phyloP scores from a whole-genome alignment of 768 basidiomycete species.

The Collybia nuda region DNA sequence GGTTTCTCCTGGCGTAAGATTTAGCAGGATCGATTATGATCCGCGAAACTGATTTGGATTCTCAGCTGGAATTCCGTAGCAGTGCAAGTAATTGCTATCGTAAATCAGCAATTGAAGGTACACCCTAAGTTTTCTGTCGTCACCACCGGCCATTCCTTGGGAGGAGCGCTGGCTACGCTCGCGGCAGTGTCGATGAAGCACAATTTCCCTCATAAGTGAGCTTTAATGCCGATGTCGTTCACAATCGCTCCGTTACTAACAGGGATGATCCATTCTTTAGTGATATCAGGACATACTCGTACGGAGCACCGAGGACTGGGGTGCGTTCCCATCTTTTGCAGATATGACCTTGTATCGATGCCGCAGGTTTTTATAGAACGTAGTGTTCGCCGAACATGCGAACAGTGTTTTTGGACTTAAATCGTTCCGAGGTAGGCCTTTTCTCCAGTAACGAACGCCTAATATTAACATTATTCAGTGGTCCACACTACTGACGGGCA shows the following conservation, averaged over 20 bases:
- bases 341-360: neutral
- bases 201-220: conserved; percentile 36
- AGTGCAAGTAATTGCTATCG: conserved; percentile 32
- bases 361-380: conserved; percentile 31
- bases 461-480: conserved; percentile 25
- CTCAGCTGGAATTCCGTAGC: conserved; percentile 51
- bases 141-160: conserved; percentile 54
- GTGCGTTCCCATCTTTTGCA: conserved; percentile 23
- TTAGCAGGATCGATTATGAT: too few relatives aligned
- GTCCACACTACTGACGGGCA: conserved; percentile 54
- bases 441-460: neutral
- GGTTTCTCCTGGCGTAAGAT: conserved; percentile 49
- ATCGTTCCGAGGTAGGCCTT: conserved; percentile 40
- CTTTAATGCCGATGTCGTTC: conserved; percentile 4
- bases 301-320: conserved; percentile 49
- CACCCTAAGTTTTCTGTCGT: conserved; percentile 40
- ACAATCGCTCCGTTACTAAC: too few relatives aligned
- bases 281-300: conserved; percentile 43
- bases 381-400: conserved; percentile 42
- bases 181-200: conserved; percentile 44
- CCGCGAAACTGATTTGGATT: neutral
- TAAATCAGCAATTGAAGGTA: conserved; percentile 31
- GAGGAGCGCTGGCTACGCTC: conserved; percentile 50
- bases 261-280: conserved; percentile 14
- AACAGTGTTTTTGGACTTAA: conserved; percentile 38